Conservation (phyloP, 2,329 filamentous ascomycete species). For the Cladosporium velox region DNA sequence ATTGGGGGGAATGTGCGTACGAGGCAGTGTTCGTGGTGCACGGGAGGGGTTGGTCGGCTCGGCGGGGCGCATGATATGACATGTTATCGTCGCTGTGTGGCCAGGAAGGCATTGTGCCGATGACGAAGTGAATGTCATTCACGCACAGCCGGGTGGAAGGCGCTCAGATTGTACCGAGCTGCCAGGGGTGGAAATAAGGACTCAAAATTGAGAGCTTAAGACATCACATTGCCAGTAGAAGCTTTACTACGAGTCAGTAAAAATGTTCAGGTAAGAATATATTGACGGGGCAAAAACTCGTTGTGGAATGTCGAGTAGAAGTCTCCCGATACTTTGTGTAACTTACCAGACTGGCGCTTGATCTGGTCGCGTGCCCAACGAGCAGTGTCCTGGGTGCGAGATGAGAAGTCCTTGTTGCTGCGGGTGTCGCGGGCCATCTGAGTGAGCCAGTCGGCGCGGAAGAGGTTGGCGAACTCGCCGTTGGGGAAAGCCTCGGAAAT, state of each 20-base stretch:
- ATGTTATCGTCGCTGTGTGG: not conserved
- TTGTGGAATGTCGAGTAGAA: not conserved
- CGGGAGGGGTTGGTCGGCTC: conserved; percentile 14
- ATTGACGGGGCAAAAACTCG: not conserved
- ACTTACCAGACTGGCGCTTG: conserved; percentile 70
- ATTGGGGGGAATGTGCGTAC: conserved; percentile 13
- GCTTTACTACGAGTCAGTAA: conserved; percentile 18
- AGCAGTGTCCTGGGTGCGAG: conserved; percentile 88
- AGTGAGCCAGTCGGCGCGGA: conserved; percentile 89
- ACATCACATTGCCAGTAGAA: conserved; percentile 15
- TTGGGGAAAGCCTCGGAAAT: conserved; percentile 91
- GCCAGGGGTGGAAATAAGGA: conserved; percentile 5
- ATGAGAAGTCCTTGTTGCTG: conserved; percentile 80
- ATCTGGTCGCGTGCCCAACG: conserved; percentile 97
- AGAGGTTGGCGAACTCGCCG: conserved; percentile 79
- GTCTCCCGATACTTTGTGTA: not conserved
- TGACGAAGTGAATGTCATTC: not conserved
- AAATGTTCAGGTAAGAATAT: conserved; percentile 7
- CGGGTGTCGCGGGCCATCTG: conserved; percentile 89
- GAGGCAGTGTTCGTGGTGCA: conserved; percentile 14
- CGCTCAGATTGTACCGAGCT: not conserved
- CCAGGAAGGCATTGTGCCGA: not conserved
- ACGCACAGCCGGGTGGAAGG: not conserved
- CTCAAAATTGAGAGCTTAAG: conserved; percentile 8
- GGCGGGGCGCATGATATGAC: not conserved